These are phyloP conservation scores for Tolypocladium paradoxum DNA, from an alignment of 2,329 filamentous ascomycete genomes.

Conservation along the genomic window DNA sequence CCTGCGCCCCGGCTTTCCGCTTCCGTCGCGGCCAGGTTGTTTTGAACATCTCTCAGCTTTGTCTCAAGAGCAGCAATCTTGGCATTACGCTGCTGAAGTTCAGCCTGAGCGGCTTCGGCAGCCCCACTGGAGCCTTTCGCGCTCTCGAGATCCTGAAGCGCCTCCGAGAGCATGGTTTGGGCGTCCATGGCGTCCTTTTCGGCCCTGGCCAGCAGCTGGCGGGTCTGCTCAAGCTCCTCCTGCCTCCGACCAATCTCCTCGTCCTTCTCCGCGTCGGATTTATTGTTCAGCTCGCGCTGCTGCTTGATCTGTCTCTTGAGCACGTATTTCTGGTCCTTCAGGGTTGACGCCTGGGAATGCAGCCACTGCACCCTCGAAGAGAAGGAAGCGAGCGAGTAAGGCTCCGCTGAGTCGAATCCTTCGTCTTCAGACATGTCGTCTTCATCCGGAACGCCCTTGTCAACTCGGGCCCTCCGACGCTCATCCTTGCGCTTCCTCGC, in stretches of 20 bases:
- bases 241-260: conserved; percentile 49
- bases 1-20: conserved; percentile 26
- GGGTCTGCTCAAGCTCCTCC: conserved; percentile 41
- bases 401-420: conserved; percentile 42
- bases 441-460: conserved; percentile 48
- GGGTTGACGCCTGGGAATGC: conserved; percentile 61
- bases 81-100: conserved; percentile 24
- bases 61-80: conserved; percentile 28
- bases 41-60: conserved; percentile 4
- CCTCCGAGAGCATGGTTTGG: conserved; percentile 38
- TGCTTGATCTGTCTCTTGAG: conserved; percentile 89
- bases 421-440: conserved; percentile 55
- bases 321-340: conserved; percentile 82
- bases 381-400: conserved; percentile 67
- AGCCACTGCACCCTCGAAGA: conserved; percentile 69
- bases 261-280: conserved; percentile 65
- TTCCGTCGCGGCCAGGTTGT: conserved; percentile 20
- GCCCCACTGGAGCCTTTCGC: conserved; percentile 14
- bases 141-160: conserved; percentile 36
- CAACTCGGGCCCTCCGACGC: conserved; percentile 38
- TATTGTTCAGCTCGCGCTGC: conserved; percentile 83
- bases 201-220: conserved; percentile 21
- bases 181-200: conserved; percentile 26
- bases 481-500: conserved; percentile 43
- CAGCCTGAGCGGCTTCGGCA: conserved; percentile 12